A percentile compares a stretch with the other conserved stretches of the same genome.
phyloP scores from a whole-genome alignment of 2,329 filamentous ascomycete genomes.

The Epichloe scottii region DNA sequence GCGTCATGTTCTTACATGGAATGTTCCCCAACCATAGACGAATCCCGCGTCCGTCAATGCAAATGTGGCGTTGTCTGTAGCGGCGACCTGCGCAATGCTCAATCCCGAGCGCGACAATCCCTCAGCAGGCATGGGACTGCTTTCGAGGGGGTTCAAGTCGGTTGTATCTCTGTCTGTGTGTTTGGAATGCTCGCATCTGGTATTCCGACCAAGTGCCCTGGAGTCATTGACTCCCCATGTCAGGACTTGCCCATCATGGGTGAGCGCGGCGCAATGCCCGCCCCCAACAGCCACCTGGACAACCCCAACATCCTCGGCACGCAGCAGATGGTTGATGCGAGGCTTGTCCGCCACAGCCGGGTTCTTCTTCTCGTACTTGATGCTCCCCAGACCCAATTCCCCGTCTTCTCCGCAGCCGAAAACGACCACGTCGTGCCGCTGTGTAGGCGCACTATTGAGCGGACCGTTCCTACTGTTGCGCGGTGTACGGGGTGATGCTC shows the following conservation, averaged over 20 bases:
- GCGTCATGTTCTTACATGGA: constrained; percentile 36
- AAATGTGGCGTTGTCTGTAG: constrained; percentile 56
- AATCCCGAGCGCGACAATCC: constrained; percentile 34
- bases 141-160: constrained; percentile 45
- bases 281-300: constrained; percentile 50
- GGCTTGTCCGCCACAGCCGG: constrained; percentile 4
- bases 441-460: constrained; percentile 2
- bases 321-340: constrained; percentile 39
- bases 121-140: constrained; percentile 36
- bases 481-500: background rate
- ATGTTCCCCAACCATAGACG: constrained; percentile 69
- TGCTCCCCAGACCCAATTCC: constrained; percentile 9
- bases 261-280: constrained; percentile 51
- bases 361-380: background rate
- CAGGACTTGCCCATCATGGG: constrained; percentile 48
- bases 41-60: constrained; percentile 54
- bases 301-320: constrained; percentile 32
- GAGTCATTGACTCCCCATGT: constrained; percentile 59
- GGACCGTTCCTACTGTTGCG: background rate
- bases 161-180: constrained; percentile 24
- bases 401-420: constrained; percentile 8
- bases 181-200: constrained; percentile 29
- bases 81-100: constrained; percentile 46
- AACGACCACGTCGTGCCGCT: constrained; percentile 5
- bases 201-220: constrained; percentile 49